Conservation (phyloP, 495 filamentous ascomycete species). For the Daldinia bambusicola region DNA sequence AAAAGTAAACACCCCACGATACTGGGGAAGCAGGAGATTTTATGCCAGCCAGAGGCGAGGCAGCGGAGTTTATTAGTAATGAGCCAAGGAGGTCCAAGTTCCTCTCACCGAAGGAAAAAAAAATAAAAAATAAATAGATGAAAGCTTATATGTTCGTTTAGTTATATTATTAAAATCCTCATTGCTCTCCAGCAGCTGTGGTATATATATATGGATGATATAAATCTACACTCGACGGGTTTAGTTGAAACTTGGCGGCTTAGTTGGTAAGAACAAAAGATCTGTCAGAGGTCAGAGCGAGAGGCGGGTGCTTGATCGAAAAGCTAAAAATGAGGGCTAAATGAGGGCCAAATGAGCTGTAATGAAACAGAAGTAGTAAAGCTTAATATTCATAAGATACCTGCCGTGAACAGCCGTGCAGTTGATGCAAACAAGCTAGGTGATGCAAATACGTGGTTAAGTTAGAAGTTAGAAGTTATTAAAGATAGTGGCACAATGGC, state of each 20-base stretch:
- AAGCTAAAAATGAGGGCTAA: not conserved
- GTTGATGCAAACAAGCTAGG: slow-evolving; percentile 15
- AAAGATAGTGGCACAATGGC: not conserved
- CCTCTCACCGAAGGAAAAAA: not conserved
- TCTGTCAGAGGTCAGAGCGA: too few species aligned
- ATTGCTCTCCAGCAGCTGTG: not conserved
- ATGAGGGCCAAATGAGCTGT: slow-evolving; percentile 1
- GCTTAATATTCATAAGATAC: not conserved
- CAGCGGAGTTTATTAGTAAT: slow-evolving; percentile 22
- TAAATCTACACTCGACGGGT: not conserved
- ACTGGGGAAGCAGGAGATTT: slow-evolving; percentile 17
- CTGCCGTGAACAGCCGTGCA: slow-evolving; percentile 2
- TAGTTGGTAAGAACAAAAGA: not conserved
- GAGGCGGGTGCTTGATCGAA: not conserved
- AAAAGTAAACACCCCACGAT: slow-evolving; percentile 8
- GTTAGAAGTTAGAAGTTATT: not conserved
- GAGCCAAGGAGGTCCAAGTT: slow-evolving; percentile 19
- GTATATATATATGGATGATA: not conserved
- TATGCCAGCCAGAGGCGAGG: slow-evolving; percentile 17
- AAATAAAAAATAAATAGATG: not conserved
- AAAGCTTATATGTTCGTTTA: not conserved
- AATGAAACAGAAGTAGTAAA: slow-evolving; percentile 18
- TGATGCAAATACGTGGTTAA: too few species aligned
- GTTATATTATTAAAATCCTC: not conserved
- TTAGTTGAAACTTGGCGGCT: not conserved